A percentile compares a stretch with the other conserved stretches of the same genome.
These are phyloP conservation scores for Blastobotrys buckinghamii DNA, from an alignment of 1,139 yeast species.

Conservation along the genomic window DNA sequence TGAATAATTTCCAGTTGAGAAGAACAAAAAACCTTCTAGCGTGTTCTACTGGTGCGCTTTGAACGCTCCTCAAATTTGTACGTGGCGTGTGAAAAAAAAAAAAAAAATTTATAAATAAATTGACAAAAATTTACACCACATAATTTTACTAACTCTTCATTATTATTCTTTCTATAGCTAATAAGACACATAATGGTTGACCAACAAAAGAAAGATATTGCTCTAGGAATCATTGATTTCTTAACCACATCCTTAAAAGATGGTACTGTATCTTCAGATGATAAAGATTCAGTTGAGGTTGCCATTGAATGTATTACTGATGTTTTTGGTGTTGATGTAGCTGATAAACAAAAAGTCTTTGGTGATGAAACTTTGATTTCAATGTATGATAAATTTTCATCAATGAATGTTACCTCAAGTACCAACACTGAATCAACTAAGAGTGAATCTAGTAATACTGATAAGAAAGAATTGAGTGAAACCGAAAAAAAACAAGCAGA, in stretches of 20 bases:
- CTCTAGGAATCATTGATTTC: constrained; percentile 69
- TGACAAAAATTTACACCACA: too few relatives aligned
- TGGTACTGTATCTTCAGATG: constrained; percentile 43
- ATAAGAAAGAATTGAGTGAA: constrained; percentile 36
- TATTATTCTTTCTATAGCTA: background rate
- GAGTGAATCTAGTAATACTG: constrained; percentile 14
- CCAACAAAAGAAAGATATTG: constrained; percentile 52
- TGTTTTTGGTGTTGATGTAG: constrained; percentile 64
- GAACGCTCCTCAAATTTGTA: too few relatives aligned
- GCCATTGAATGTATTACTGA: constrained; percentile 91
- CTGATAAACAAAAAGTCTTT: constrained; percentile 38
- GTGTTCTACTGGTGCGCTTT: too few relatives aligned
- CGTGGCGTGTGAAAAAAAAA: too few relatives aligned
- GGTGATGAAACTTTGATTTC: constrained; percentile 40
- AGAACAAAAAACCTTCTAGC: background rate
- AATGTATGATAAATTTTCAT: constrained; percentile 26
- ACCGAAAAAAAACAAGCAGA: constrained; percentile 67
- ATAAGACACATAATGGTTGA: constrained; percentile 7
- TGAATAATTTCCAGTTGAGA: background rate
- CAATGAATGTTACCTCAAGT: constrained; percentile 3
- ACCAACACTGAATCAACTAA: background rate
- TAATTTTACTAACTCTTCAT: too few relatives aligned
- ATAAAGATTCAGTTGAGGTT: constrained; percentile 82
- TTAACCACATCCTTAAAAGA: constrained; percentile 54
- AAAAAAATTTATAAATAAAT: too few relatives aligned